Evolutionary conservation across 768 basidiomycete species (phyloP), one percentile per base, ranked within the genome.

Genomic region (Pisolithus marmoratus): DNA sequence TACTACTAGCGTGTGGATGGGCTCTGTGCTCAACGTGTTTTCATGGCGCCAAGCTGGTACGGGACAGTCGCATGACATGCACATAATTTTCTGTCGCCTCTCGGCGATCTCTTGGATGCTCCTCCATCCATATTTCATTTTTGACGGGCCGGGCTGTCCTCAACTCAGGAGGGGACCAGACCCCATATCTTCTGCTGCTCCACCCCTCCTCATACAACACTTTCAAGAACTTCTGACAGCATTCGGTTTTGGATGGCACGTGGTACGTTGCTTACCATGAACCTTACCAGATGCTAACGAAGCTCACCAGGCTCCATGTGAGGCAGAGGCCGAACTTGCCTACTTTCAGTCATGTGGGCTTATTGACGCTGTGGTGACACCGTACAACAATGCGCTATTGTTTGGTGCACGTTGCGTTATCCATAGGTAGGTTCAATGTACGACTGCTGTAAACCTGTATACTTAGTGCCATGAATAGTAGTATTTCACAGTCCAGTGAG

Each of bases 131-230:
- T 62, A 80, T 1, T 78, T 81, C 59, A 74, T 81, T 0, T 80
- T 81, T 54, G 74, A 82, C 62, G 79, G 80, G 0, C 67, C 70
- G 0, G 46, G 65, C 19, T 67, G 76, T 34, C 78, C 80, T 5
- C 40, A 51, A 4, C 53, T 65, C 36, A 80, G 80, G 60, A 65
- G 75, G 5, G 67, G 70, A 38, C 70, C 68, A 50, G 64, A 60
- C 4, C 0, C 56, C 72, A 57, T 55, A 65, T 46, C 65, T 60
- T 61, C 5, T 12, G 14, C 34, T 4, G 12, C 14, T 34, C 34
- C 34, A 15, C 14, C 5, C 3, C 34, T 34, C 34, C 42, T 70
- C 14, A 55, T 53, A 2, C 23, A 44, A 14, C 62, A 54, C 11
- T 57, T 71, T 38, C 46, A 63, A 47, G 55, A 64, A 38, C 52